A percentile compares a stretch with the other conserved stretches of the same genome.
Conservation (phyloP, 2,329 filamentous ascomycete genomes). For the Aspergillus sp. region DNA sequence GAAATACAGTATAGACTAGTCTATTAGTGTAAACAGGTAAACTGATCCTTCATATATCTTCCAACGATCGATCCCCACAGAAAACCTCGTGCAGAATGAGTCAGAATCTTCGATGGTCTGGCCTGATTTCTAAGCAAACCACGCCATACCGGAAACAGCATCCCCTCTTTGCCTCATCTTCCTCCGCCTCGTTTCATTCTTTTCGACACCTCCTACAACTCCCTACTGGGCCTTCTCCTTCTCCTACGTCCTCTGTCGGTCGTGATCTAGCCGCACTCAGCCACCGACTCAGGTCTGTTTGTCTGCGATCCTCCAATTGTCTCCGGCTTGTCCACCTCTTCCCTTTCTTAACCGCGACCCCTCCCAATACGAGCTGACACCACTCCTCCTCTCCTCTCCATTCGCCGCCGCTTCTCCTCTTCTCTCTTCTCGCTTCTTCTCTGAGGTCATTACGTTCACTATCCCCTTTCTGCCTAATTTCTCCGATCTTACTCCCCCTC, state of each 20-base stretch:
- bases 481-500: neutral
- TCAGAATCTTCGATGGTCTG: slow-evolving; percentile 1
- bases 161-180: neutral
- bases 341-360: neutral
- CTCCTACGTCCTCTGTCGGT: neutral
- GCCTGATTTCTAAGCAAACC: slow-evolving; percentile 29
- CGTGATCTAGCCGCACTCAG: neutral
- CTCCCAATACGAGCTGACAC: neutral
- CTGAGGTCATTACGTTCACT: neutral
- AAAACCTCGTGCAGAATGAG: neutral
- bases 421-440: neutral
- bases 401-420: neutral
- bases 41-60: no score
- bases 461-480: neutral
- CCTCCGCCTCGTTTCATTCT: neutral
- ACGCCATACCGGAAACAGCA: neutral
- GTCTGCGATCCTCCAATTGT: neutral
- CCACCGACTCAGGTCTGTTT: neutral
- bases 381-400: neutral
- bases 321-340: neutral
- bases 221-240: neutral
- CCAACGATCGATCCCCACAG: no score
- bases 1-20: no score
- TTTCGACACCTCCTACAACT: neutral
- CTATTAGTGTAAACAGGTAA: no score